phyloP scores from a whole-genome alignment of 2,329 filamentous ascomycete species.

The Aureobasidium sp. region DNA sequence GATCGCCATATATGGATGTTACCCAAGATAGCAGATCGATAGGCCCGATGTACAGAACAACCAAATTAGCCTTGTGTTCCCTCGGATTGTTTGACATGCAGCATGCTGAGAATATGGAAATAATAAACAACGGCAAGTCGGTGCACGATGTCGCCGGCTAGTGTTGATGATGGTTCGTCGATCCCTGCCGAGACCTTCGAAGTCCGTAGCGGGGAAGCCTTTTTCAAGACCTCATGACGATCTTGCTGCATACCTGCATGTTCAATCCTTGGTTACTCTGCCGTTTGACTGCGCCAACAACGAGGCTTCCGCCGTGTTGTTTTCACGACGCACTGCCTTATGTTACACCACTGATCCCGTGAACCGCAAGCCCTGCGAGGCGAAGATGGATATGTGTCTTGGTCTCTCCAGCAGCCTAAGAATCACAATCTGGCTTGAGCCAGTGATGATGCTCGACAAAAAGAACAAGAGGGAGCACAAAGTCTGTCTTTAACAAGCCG shows the following conservation, averaged over 20 bases:
- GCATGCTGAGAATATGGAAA: neutral
- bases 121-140: neutral
- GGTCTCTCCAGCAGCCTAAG: neutral
- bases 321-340: neutral
- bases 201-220: constrained; percentile 11
- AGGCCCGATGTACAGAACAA: neutral
- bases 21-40: neutral
- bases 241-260: constrained; percentile 6
- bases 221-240: constrained; percentile 7
- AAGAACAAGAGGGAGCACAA: neutral
- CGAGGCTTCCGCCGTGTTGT: neutral
- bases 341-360: neutral
- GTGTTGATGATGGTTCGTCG: neutral
- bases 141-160: neutral
- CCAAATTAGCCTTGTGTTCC: neutral
- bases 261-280: neutral
- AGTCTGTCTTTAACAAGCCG: neutral
- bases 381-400: neutral
- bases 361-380: neutral
- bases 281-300: neutral
- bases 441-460: neutral
- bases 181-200: neutral
- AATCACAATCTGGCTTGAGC: neutral
- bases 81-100: neutral
- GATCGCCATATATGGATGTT: neutral